Percentiles rank a stretch among this genome's conserved stretches.
These are phyloP conservation scores for Tephrocybe sp. DNA, from an alignment of 768 basidiomycete genomes.

Conservation along the genomic window DNA sequence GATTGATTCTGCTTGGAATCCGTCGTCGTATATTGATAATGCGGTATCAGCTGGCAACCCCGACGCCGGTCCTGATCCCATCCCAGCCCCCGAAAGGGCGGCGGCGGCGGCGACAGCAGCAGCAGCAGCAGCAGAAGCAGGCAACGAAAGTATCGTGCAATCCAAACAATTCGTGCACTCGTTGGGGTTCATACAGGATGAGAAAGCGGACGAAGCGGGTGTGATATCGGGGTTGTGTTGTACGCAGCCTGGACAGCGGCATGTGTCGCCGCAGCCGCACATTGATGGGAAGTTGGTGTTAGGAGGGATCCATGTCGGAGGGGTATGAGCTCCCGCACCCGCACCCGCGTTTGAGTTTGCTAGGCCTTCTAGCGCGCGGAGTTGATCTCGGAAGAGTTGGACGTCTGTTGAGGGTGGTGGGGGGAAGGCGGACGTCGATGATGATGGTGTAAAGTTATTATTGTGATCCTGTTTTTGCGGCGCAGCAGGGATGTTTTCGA, in stretches of 20 bases:
- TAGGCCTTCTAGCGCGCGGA: slow-evolving; percentile 29
- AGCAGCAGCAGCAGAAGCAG: too few relatives aligned
- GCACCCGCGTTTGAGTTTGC: too few relatives aligned
- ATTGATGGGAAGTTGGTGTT: slow-evolving; percentile 36
- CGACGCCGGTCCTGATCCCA: too few relatives aligned
- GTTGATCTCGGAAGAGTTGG: slow-evolving; percentile 24
- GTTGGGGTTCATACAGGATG: slow-evolving; percentile 35
- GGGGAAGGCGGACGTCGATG: slow-evolving; percentile 13
- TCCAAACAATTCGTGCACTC: slow-evolving; percentile 52
- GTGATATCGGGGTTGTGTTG: slow-evolving; percentile 42
- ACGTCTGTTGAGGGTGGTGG: slow-evolving; percentile 20
- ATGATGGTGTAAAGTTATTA: slow-evolving; percentile 25
- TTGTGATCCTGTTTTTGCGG: slow-evolving; percentile 19
- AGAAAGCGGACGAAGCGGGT: slow-evolving; percentile 32
- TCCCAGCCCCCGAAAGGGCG: too few relatives aligned
- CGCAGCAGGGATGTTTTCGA: too few relatives aligned
- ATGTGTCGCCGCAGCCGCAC: slow-evolving; percentile 63
- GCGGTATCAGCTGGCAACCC: slow-evolving; percentile 39
- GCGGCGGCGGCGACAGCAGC: slow-evolving; percentile 24
- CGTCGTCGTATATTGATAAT: slow-evolving; percentile 38
- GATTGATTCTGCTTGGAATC: slow-evolving; percentile 45
- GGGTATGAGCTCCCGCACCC: slow-evolving; percentile 37
- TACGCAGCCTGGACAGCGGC: slow-evolving; percentile 63
- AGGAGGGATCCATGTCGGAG: slow-evolving; percentile 18
- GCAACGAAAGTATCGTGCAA: slow-evolving; percentile 55